Percentiles rank a stretch among this genome's conserved stretches.
These are phyloP conservation scores for Salvia rosmarinus DNA, from an alignment of 257 asterid species.

Conservation along the genomic window DNA sequence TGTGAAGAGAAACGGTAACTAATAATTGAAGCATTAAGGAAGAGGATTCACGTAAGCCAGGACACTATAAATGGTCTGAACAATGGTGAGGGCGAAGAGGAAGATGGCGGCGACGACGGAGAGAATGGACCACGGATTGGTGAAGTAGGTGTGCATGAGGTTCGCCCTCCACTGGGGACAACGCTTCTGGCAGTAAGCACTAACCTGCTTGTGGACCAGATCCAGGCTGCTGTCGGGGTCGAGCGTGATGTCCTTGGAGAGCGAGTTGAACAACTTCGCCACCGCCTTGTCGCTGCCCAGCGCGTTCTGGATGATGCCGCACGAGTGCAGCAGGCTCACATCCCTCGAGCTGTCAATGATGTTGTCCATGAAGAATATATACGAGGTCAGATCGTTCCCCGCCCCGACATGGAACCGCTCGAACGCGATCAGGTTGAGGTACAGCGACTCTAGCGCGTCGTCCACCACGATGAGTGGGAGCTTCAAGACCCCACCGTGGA, in stretches of 20 bases:
- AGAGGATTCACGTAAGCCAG: constrained; percentile 35
- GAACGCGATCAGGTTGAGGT: constrained; percentile 58
- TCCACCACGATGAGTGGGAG: too few relatives aligned
- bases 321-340: constrained; percentile 51
- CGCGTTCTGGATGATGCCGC: constrained; percentile 53
- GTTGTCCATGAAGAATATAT: constrained; percentile 63
- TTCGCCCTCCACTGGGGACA: constrained; percentile 56
- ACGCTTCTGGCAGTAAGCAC: constrained; percentile 46
- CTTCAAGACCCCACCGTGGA: constrained; percentile 35
- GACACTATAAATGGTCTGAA: constrained; percentile 45
- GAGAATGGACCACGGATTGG: constrained; percentile 60
- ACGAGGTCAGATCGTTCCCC: constrained; percentile 59
- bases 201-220: constrained; percentile 40
- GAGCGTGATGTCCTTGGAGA: constrained; percentile 50
- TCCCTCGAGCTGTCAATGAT: constrained; percentile 52
- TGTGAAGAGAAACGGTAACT: too few relatives aligned
- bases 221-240: constrained; percentile 49
- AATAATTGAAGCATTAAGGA: too few relatives aligned
- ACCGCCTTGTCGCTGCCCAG: constrained; percentile 62
- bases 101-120: constrained; percentile 52
- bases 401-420: constrained; percentile 59
- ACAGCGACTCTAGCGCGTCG: constrained; percentile 48
- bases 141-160: constrained; percentile 56
- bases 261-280: constrained; percentile 55
- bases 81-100: constrained; percentile 60